Evolutionary conservation across 78 protist species (phyloP), one percentile per base, ranked within the genome.

Genomic region (Carpediemonas membranifera): DNA sequence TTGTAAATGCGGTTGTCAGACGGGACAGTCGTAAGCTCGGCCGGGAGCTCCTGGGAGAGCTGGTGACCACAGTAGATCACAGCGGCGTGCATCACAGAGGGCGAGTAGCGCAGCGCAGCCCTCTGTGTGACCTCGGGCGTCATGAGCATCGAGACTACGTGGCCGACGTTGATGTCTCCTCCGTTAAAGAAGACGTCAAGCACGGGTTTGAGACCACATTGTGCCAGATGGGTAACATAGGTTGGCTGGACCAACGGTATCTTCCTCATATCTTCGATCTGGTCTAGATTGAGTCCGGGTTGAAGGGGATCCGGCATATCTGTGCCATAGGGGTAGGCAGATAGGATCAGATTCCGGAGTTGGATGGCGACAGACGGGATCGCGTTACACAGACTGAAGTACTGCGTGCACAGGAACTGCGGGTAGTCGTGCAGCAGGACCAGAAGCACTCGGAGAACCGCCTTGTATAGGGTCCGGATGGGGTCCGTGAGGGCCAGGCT

Each of bases 351-450:
- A 53, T 95, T 93, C 57, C 96, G 83, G 73, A 95, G 13, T 67
- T 95, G 99, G 34, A 92, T 58, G 75, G 98, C 92, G 11, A 80
- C 58, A 28, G 74, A 58, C 54, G 99, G 98, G 30, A 95, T 92
- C 35, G 56, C 94, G 58, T 90, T 91, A 65, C 96, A 93, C 56
- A 92, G 65, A 34, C 55, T 3, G 58, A 89, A 71, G 81, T 94
- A 95, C 81, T 65, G 87, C 59, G 88, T 85, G 89, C 94, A 90
- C 14, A 94, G 68, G 52, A 94, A 92, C 82, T 94, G 93, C n/a
- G 98, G 97, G 85, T 92, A 94, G 76, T 94, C 99, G 78, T 94
- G 99, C 19, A 92, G 76, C 18, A 94, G 76, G 24, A 94, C 75
- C 28, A 94, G 66, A 16, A 92, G 66, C 9, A 92, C 82, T 13